Conservation (phyloP, 1,284 basidiomycete species). For the Heterobasidion parviporum region DNA sequence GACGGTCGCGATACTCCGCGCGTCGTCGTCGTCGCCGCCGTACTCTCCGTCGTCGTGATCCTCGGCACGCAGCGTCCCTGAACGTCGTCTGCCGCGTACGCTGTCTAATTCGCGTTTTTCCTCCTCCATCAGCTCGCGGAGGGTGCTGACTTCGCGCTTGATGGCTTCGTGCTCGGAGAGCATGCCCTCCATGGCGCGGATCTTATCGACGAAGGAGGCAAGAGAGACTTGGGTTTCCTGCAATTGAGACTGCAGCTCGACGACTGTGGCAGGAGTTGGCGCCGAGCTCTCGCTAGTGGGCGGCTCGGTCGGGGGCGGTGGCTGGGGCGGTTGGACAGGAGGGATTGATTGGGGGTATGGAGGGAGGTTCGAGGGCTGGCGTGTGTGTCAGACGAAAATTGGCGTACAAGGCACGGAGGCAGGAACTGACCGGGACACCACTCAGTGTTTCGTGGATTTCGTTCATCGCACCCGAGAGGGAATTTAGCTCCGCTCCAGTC, state of each 20-base stretch:
- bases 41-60: slow-evolving; percentile 25
- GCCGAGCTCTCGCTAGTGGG: slow-evolving; percentile 17
- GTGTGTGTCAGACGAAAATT: background rate
- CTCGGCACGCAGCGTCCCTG: slow-evolving; percentile 17
- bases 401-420: background rate
- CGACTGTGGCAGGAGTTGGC: slow-evolving; percentile 34
- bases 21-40: slow-evolving; percentile 44
- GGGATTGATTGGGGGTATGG: slow-evolving; percentile 56
- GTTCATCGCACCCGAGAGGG: slow-evolving; percentile 74
- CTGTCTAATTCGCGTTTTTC: slow-evolving; percentile 30
- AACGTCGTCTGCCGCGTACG: slow-evolving; percentile 15
- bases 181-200: slow-evolving; percentile 75
- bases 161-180: slow-evolving; percentile 85
- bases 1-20: slow-evolving; percentile 53
- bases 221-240: slow-evolving; percentile 81
- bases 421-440: slow-evolving; percentile 61
- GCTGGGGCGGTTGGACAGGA: slow-evolving; percentile 52
- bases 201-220: slow-evolving; percentile 77
- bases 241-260: slow-evolving; percentile 74
- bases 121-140: slow-evolving; percentile 67
- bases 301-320: slow-evolving; percentile 17
- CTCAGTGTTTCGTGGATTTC: slow-evolving; percentile 92
- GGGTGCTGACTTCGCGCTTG: slow-evolving; percentile 68
- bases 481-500: slow-evolving; percentile 83
- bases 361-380: slow-evolving; percentile 49